Base-by-base conservation (phyloP, 495 filamentous ascomycete species). In the Evansstolkia leycettana region DNA sequence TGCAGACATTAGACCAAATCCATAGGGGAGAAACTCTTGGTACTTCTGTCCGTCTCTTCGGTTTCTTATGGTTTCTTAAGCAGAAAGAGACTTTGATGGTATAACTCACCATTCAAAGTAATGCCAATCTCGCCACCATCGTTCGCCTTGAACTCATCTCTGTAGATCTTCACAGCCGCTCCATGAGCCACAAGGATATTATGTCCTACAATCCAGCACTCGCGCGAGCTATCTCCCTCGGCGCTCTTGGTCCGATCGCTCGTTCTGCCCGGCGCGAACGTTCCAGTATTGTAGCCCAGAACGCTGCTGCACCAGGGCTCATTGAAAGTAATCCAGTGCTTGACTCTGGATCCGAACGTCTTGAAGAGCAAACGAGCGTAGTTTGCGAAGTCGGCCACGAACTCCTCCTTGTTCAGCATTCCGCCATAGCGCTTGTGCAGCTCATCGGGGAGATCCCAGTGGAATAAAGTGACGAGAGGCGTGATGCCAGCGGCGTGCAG, bases 251-350 rank as follows among this genome's bases (percentile, higher is more conserved):
- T 57, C 4, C 67, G 52, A 46, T 70, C 61, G 40, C 64, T 70
- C 5, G 65, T 70, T 23, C 60, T 48, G 7, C 69, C 69, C 1
- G 69, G 69, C 2, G 69, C 69, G 40, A 67, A 67, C 18, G 61
- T 47, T 0, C 71, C 71, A 2, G 55, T 59, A 23, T 67, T 69
- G 34, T 70, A 73, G 7, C 71, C 71, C 15, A 70, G 47, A 7
- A 73, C 58, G 36, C 59, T 56, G 30, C 55, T 65, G 37, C 66
- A 70, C 60, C 65, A 66, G 2, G 70, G 70, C 50, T 74, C 70
- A 37, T 74, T 73, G 44, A 72, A 65, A 1, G 70, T 74, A 17
- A 74, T 63, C 70, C 70, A 73, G 28, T 69, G 46, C 47, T 70
- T 69, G 24, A 73, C 68, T 39, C 67, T 67, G 33, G 62, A 50